Evolutionary conservation across 2,329 filamentous ascomycete species (phyloP).

Genomic region (Fusarium palustre): DNA sequence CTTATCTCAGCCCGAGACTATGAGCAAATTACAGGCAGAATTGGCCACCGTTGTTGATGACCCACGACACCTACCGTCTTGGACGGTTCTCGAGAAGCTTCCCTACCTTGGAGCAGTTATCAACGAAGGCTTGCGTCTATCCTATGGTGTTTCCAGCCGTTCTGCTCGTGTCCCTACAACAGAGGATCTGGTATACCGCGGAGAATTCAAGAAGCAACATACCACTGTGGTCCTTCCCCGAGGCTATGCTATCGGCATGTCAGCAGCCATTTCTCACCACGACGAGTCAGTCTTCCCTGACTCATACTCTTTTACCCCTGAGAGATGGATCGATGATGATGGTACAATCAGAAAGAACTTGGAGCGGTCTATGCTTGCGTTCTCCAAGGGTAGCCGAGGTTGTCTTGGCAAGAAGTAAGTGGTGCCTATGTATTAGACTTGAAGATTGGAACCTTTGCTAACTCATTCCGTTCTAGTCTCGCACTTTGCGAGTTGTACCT

Average conservation of each 20-base stretch:
- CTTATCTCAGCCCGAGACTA: slow-evolving; percentile 5
- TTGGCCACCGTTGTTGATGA: neutral
- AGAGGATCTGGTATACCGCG: slow-evolving; percentile 10
- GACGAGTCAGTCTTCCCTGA: slow-evolving; percentile 17
- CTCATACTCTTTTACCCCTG: slow-evolving; percentile 6
- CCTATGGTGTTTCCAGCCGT: slow-evolving; percentile 19
- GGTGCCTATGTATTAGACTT: fast-evolving
- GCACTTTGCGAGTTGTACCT: slow-evolving; percentile 22
- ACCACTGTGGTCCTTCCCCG: neutral
- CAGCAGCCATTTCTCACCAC: slow-evolving; percentile 12
- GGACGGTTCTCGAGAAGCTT: slow-evolving; percentile 13
- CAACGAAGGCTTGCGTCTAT: slow-evolving; percentile 16
- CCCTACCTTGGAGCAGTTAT: slow-evolving; percentile 1
- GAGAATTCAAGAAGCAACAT: slow-evolving; percentile 24
- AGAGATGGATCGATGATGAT: slow-evolving; percentile 17
- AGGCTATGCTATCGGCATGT: slow-evolving; percentile 24
- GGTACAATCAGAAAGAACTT: slow-evolving; percentile 6
- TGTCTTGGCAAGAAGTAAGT: slow-evolving; percentile 31
- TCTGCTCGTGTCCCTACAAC: slow-evolving; percentile 9
- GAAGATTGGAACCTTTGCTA: neutral
- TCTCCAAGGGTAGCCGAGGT: slow-evolving; percentile 16
- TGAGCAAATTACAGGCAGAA: neutral
- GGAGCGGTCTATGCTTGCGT: slow-evolving; percentile 17
- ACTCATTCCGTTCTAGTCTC: neutral
- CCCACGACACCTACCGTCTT: slow-evolving; percentile 15